Conservation (phyloP, 331 rosid species). For the Malus hybrid region DNA sequence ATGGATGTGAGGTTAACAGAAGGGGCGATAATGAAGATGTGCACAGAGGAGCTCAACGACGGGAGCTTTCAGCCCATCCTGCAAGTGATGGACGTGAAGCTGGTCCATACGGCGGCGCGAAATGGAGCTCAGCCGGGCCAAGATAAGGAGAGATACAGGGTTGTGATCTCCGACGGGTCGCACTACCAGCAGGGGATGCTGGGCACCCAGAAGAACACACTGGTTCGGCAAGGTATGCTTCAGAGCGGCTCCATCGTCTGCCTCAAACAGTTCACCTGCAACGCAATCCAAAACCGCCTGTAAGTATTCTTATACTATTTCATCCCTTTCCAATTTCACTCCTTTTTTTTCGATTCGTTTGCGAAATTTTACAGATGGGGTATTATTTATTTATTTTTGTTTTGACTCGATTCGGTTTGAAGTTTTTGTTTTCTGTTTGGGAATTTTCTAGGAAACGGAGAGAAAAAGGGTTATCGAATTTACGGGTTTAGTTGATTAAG, state of each 20-base stretch:
- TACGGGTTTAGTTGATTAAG: not conserved
- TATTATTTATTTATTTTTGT: not conserved
- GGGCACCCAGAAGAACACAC: slow-evolving; percentile 51
- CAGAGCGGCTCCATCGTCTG: slow-evolving; percentile 65
- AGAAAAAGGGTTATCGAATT: not conserved
- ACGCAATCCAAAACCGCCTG: slow-evolving; percentile 59
- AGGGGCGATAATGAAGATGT: slow-evolving; percentile 48
- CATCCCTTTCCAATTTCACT: not conserved
- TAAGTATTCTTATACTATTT: slow-evolving; percentile 9
- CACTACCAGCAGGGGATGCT: slow-evolving; percentile 72
- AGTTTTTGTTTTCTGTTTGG: not conserved
- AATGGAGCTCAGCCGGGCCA: slow-evolving; percentile 17
- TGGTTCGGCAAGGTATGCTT: slow-evolving; percentile 40
- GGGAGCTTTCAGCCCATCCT: slow-evolving; percentile 45
- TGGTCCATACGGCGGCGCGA: slow-evolving; percentile 27
- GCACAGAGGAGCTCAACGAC: slow-evolving; percentile 18
- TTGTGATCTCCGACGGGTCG: slow-evolving; percentile 63
- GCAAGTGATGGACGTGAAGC: slow-evolving; percentile 59
- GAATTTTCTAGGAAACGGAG: not conserved
- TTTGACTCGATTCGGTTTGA: not conserved
- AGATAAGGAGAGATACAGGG: slow-evolving; percentile 47
- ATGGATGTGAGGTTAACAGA: slow-evolving; percentile 36
- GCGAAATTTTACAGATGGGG: not conserved
- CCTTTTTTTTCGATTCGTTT: not conserved
- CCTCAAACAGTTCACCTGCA: slow-evolving; percentile 43